Conservation (phyloP, 2,329 filamentous ascomycete species). For the Sordariomycetes sp. region DNA sequence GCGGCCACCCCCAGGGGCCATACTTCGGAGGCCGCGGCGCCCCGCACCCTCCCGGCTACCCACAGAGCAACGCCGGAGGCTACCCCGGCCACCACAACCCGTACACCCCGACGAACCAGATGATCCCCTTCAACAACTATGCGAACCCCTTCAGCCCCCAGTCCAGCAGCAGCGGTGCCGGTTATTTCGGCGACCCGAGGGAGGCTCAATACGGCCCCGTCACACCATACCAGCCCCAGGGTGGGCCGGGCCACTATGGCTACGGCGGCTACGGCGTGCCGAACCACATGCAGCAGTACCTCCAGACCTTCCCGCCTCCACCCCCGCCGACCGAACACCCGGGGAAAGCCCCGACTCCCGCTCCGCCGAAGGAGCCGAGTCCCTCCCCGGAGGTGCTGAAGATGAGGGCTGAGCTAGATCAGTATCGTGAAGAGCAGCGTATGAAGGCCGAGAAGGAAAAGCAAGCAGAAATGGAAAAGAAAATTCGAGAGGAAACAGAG, state of each 20-base stretch:
- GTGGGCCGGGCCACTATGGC: neutral
- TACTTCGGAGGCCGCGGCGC: slow-evolving; percentile 21
- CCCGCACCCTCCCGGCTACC: slow-evolving; percentile 21
- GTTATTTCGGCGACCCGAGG: slow-evolving; percentile 5
- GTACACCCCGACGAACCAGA: slow-evolving; percentile 18
- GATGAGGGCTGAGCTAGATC: slow-evolving; percentile 49
- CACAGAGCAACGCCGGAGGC: slow-evolving; percentile 35
- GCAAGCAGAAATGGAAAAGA: slow-evolving; percentile 30
- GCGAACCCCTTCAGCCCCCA: slow-evolving; percentile 6
- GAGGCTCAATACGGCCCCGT: slow-evolving; percentile 5
- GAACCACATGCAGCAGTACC: slow-evolving; percentile 24
- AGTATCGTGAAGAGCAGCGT: slow-evolving; percentile 34
- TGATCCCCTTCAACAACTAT: neutral
- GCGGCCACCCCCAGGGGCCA: slow-evolving; percentile 4
- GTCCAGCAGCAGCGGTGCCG: slow-evolving; percentile 5
- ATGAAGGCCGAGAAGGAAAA: slow-evolving; percentile 33
- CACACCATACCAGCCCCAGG: slow-evolving; percentile 5
- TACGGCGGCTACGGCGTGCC: slow-evolving; percentile 17
- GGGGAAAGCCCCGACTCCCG: slow-evolving; percentile 17
- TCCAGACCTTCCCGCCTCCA: slow-evolving; percentile 27
- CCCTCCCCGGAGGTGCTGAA: slow-evolving; percentile 42
- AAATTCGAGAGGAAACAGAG: slow-evolving; percentile 35
- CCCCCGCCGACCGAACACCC: slow-evolving; percentile 29
- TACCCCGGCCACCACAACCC: slow-evolving; percentile 25
- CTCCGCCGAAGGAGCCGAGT: slow-evolving; percentile 28